Base-by-base conservation (phyloP, 345 rosid species). In the Mallotus nudiflorus region DNA sequence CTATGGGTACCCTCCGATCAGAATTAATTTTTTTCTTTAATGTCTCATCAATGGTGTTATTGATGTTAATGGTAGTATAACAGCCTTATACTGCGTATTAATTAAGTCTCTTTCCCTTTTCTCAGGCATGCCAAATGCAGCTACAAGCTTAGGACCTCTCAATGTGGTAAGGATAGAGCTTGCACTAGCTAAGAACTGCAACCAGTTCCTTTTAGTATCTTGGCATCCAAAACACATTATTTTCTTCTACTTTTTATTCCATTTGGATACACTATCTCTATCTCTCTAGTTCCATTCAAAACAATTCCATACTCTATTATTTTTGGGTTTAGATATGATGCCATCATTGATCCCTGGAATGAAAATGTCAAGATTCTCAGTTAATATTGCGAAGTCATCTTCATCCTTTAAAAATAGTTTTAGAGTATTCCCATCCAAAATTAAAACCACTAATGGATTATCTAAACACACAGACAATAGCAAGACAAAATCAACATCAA, bases 311-410 rank as follows among this genome's bases (percentile, higher is more conserved):
- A 94, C 44, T 94, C 97, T 0, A 93, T 90, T 0, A 97, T 93
- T 5, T 75, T 83, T 18, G 97, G 95, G 72, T 94, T 94, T 80
- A 90, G 81, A 66, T 95, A 97, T 0, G 97, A 97, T 22, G 95
- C 96, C 96, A 95, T 70, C 99, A 95, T 92, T 27, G 97, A 83
- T 68, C 99, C 99, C 95, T 88, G 75, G 12, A 31, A 44, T n/a
- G n/a, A n/a, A n/a, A n/a, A n/a, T n/a, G n/a, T n/a, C n/a, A n/a
- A 93, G 49, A 74, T 85, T 87, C 88, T 93, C 98, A 0, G 97
- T 96, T 64, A 93, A 68, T 97, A 93, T 85, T 1, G 98, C 97
- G 67, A 91, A 91, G 76, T 93, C 98, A 77, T 93, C 98, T 70
- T 93, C 98, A 56, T 93, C 98, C 73, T 91, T 92, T 79, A 89